A percentile compares a stretch with the other conserved stretches of the same genome.
Evolutionary conservation across 2,329 filamentous ascomycete genomes (phyloP).

Genomic region (Pseudogymnoascus sp.): DNA sequence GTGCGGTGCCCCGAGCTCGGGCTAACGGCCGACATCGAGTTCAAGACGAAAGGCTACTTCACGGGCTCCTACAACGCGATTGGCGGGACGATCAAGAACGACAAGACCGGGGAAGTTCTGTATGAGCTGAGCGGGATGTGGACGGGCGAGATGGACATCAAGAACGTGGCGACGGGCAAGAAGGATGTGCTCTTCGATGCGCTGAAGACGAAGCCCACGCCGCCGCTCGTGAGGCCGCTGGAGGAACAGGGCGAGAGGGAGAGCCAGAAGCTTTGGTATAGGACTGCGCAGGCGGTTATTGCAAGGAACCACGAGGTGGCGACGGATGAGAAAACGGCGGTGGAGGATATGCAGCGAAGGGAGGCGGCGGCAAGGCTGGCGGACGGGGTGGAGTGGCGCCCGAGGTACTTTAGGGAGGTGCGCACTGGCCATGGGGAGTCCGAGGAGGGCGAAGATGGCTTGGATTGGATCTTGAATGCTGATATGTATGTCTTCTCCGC

Average conservation of each 20-base stretch:
- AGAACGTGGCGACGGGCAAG: constrained; percentile 80
- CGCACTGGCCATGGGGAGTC: constrained; percentile 60
- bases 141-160: constrained; percentile 92
- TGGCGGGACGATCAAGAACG: constrained; percentile 81
- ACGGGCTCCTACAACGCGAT: constrained; percentile 95
- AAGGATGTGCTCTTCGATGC: constrained; percentile 89
- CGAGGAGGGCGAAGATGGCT: constrained; percentile 76
- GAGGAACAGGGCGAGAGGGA: constrained; percentile 85
- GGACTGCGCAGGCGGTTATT: constrained; percentile 73
- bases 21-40: constrained; percentile 84
- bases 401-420: constrained; percentile 73
- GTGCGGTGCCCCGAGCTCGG: constrained; percentile 85
- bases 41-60: constrained; percentile 98
- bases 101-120: constrained; percentile 76
- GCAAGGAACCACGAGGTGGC: constrained; percentile 80
- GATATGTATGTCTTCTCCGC: constrained; percentile 54
- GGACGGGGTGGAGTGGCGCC: constrained; percentile 78
- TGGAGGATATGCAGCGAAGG: constrained; percentile 86
- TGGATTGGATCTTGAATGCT: constrained; percentile 93
- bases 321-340: constrained; percentile 91
- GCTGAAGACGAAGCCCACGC: constrained; percentile 64
- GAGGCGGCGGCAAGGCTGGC: constrained; percentile 75
- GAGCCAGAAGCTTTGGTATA: constrained; percentile 80
- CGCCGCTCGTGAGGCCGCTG: constrained; percentile 66
- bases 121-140: constrained; percentile 88